Evolutionary conservation across 495 filamentous ascomycete genomes (phyloP), one percentile per base, ranked within the genome.

Genomic region (Cenococcum geophilum): DNA sequence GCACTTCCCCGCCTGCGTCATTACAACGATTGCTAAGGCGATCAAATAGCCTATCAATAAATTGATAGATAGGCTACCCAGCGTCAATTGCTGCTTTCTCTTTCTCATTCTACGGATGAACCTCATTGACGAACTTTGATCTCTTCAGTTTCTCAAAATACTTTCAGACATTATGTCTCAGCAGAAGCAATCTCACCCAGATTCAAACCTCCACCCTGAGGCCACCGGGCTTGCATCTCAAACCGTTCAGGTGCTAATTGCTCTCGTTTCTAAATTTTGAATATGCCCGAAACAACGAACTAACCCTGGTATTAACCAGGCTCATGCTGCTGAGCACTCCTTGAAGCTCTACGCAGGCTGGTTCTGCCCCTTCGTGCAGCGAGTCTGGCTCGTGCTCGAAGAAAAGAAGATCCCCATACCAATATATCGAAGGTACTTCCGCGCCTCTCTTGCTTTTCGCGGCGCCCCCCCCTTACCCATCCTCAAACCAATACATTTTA

Each of bases 341-440:
- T 53, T 86, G 43, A 83, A 83, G 68, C 71, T 86, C n/a, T 86
- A 83, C 74, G 74, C 80, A 6, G 83, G 80, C 68, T 87, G 82
- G 82, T 86, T 85, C 58, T 65, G 61, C 61, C 70, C 63, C 42
- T 71, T 69, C 76, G 76, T 88, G 5, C 85, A 89, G 71, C 79
- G 85, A 12, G 77, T 79, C 21, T 89, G 84, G 82, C 79, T 85
- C 59, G 80, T 82, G 12, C 76, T 89, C 37, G 81, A 80, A 66
- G 86, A 89, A 72, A 89, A 89, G 67, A 59, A 76, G n/a, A 84
- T 87, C 55, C 55, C 82, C 83, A 43, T 83, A 89, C 69, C 80
- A 89, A 68, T 89, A 87, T 71, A 78, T 88, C 65, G 85, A 91
- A 63, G 49, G 49, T 52, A 16, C 8, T 16, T 20, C 12, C 20